Evolutionary conservation across 495 filamentous ascomycete genomes (phyloP), one percentile per base, ranked within the genome.

Genomic region (Astrothelium macrocarpum): DNA sequence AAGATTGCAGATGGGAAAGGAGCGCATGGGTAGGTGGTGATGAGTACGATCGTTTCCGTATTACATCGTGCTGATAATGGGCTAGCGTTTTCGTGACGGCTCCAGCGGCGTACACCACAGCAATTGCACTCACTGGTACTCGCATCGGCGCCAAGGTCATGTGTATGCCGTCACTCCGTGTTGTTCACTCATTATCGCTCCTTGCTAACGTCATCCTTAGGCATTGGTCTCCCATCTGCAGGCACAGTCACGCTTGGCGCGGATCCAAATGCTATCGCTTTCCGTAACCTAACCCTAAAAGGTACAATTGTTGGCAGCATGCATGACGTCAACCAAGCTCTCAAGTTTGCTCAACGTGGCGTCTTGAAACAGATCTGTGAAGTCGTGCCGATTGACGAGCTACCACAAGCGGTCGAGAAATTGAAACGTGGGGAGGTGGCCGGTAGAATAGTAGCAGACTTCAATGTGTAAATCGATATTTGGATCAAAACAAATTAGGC

Each of bases 1-100:
- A 66, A 77, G 53, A 68, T 77, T 31, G 73, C 76, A 0, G 79
- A 78, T 66, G 78, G 78, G 1, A 62, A 80, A 12, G 81, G 78
- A 0, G 79, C 73, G 1, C 79, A 83, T 64, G 79, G 79, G 0
- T 78, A 82, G 0, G 75, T 82, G 34, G 78, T 81, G 31, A 81
- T 78, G 20, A 29, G 5, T 7, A 56, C 20, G 7, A 16, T 9
- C 9, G 16, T 9, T 10, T 9, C 25, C 20, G 25, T 16, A 20
- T 28, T 9, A 29, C 11, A 25, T 0, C 9, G 29, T 9, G 49
- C 49, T 56, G 49, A 56, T 20, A 9, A 56, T 16, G 49, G 3
- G 29, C 20, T 16, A 56, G 49, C 16, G 49, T 56, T 29, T 56
- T 56, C 25, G 4, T 56, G 9, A 56, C 49, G 25, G 49, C 49